Evolutionary conservation across 192 early-diverging fungal genomes (phyloP).

Genomic region (Funneliformis mosseae): DNA sequence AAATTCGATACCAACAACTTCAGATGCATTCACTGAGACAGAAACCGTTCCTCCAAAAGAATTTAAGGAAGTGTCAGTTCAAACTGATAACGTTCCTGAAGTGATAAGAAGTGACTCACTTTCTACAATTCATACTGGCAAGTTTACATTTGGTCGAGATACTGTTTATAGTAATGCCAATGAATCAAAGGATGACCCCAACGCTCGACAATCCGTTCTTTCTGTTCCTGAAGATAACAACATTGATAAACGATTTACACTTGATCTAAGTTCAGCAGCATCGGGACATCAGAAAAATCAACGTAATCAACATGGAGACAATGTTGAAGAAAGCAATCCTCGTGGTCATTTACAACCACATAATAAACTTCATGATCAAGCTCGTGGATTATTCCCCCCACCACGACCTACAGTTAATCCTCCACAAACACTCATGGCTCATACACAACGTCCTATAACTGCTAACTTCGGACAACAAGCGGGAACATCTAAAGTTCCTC

Average conservation of each 20-base stretch:
- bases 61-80: too few relatives aligned
- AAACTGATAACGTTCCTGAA: background rate
- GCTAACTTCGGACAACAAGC: background rate
- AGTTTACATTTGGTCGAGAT: background rate
- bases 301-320: background rate
- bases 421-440: background rate
- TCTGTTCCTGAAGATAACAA: constrained; percentile 15
- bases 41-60: too few relatives aligned
- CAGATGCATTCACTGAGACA: background rate
- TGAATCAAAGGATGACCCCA: background rate
- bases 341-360: too few relatives aligned
- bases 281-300: background rate
- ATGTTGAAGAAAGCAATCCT: too few relatives aligned
- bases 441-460: background rate
- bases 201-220: background rate
- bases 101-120: constrained; percentile 10
- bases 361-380: background rate
- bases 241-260: constrained; percentile 26
- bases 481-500: background rate
- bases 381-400: background rate
- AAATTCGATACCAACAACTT: background rate
- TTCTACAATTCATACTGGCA: constrained; percentile 17
- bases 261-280: constrained; percentile 12
- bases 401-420: constrained; percentile 15
- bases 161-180: background rate